Evolutionary conservation across 169 alveolate species (phyloP).

Genomic region (Plasmodium adleri): DNA sequence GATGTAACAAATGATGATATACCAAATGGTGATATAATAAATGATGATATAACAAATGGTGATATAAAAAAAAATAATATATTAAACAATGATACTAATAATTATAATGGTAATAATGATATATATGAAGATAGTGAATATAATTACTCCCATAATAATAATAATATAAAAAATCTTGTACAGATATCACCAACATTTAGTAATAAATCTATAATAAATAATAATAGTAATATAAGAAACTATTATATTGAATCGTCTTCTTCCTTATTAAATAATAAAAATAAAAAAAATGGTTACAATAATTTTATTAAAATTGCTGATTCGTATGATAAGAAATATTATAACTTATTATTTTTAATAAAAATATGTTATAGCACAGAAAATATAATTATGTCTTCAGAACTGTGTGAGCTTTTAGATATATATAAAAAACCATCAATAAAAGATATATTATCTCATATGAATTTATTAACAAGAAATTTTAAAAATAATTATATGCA

Average conservation of each 20-base stretch:
- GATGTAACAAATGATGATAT: too few species aligned
- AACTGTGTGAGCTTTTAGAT: slow-evolving; percentile 4
- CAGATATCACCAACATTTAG: neutral
- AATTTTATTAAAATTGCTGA: slow-evolving; percentile 52
- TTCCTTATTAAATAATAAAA: neutral
- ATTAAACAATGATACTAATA: neutral
- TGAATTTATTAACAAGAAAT: slow-evolving; percentile 27
- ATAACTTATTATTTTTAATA: slow-evolving; percentile 49
- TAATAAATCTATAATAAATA: neutral
- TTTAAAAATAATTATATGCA: slow-evolving; percentile 17
- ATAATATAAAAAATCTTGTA: neutral
- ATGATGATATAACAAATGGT: neutral
- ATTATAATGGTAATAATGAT: neutral
- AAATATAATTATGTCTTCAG: slow-evolving; percentile 22
- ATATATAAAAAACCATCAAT: slow-evolving; percentile 32
- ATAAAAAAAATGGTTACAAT: neutral
- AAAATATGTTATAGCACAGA: slow-evolving; percentile 33
- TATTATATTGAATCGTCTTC: too few species aligned
- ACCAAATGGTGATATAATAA: neutral
- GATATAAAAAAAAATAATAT: neutral
- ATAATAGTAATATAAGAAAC: neutral
- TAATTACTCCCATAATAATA: neutral
- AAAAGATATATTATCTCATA: slow-evolving; percentile 34
- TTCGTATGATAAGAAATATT: slow-evolving; percentile 55
- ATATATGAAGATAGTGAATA: neutral